A percentile compares a stretch with the other conserved stretches of the same genome.
phyloP scores from a whole-genome alignment of 768 basidiomycete species.

The Amanita fuliginea region DNA sequence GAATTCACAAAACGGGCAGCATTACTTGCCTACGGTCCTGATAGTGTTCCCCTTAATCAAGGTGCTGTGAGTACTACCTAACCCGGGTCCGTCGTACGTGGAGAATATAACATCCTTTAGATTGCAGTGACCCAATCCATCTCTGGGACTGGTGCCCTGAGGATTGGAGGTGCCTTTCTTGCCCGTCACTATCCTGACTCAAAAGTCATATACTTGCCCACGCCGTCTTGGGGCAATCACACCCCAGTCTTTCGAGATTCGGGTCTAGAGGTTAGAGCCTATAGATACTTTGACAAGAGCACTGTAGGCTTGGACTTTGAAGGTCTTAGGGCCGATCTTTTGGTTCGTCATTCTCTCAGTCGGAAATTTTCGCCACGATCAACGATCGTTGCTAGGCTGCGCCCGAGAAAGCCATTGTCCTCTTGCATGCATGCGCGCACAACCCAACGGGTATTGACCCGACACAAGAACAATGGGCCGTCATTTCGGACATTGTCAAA shows the following conservation, averaged over 20 bases:
- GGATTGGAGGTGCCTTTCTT: slow-evolving; percentile 90
- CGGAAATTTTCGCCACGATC: slow-evolving; percentile 3
- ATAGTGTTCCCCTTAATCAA: slow-evolving; percentile 60
- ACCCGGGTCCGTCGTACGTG: slow-evolving; percentile 3
- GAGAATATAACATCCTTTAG: slow-evolving; percentile 25
- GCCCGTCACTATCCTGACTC: slow-evolving; percentile 80
- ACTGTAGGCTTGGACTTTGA: slow-evolving; percentile 90
- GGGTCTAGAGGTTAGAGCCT: slow-evolving; percentile 84
- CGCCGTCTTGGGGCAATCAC: slow-evolving; percentile 97
- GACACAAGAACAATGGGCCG: slow-evolving; percentile 84
- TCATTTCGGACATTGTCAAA: slow-evolving; percentile 79
- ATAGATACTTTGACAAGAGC: slow-evolving; percentile 89
- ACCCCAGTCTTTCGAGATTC: slow-evolving; percentile 89
- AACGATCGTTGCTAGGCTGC: slow-evolving; percentile 33
- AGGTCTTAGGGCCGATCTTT: slow-evolving; percentile 80
- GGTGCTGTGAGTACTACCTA: slow-evolving; percentile 46
- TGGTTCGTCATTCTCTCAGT: slow-evolving; percentile 35
- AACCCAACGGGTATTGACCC: slow-evolving; percentile 99
- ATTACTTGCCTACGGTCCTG: slow-evolving; percentile 83
- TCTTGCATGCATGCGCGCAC: slow-evolving; percentile 96
- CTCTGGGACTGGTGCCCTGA: slow-evolving; percentile 95
- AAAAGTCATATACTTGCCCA: slow-evolving; percentile 84
- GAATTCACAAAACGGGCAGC: slow-evolving; percentile 81
- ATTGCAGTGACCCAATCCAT: slow-evolving; percentile 87
- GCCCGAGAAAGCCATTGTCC: slow-evolving; percentile 72